These are phyloP conservation scores for Chaetomium olivaceum DNA, from an alignment of 2,329 filamentous ascomycete genomes.

Conservation along the genomic window DNA sequence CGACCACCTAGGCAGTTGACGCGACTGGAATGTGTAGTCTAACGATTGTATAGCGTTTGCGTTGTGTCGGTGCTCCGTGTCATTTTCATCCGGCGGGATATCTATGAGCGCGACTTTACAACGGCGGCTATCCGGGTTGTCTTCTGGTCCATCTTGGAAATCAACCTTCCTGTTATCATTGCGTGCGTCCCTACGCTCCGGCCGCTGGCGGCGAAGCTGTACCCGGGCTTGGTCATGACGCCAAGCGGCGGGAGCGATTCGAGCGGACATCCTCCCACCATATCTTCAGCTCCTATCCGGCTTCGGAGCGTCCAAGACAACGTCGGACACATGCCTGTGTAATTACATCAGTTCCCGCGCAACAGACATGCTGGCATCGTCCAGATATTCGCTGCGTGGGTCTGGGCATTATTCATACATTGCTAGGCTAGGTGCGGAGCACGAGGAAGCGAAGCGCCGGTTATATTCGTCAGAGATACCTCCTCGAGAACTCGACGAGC, in stretches of 20 bases:
- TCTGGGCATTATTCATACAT: background rate
- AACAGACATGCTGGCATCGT: background rate
- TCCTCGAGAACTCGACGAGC: constrained; percentile 69
- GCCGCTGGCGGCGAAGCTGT: constrained; percentile 2
- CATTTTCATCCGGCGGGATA: background rate
- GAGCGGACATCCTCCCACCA: background rate
- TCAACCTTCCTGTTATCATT: constrained; percentile 19
- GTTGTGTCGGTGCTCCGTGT: constrained; percentile 19
- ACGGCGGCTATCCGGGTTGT: background rate
- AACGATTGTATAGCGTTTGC: constrained; percentile 17
- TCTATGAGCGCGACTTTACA: background rate
- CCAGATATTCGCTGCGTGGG: background rate
- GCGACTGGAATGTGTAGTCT: background rate
- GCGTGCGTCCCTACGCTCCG: constrained; percentile 17
- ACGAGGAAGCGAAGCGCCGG: background rate
- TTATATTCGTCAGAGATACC: constrained; percentile 43
- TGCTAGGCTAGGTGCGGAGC: background rate
- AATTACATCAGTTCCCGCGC: background rate
- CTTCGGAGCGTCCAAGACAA: background rate
- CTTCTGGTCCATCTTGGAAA: constrained; percentile 17
- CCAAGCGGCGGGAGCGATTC: background rate
- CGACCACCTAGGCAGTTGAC: too few species aligned
- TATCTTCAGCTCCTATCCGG: background rate
- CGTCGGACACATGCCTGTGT: background rate
- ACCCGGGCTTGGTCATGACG: background rate